These are phyloP conservation scores for Novymonas esmeraldas DNA, from an alignment of 208 protist genomes.

Conservation along the genomic window DNA sequence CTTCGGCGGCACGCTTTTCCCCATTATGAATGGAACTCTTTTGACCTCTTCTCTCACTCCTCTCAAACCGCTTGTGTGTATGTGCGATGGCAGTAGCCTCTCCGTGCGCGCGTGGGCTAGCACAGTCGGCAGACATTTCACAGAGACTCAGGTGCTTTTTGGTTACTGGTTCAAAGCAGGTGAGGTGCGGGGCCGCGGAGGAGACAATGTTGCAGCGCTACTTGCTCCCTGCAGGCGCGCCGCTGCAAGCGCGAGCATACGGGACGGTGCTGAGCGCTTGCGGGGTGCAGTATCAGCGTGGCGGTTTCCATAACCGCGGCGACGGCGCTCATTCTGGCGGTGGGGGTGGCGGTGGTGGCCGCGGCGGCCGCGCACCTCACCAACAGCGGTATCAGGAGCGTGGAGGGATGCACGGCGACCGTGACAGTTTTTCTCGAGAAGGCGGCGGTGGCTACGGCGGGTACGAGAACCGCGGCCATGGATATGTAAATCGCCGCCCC, in stretches of 20 bases:
- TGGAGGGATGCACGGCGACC: slow-evolving; percentile 1
- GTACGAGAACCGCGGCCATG: slow-evolving; percentile 11
- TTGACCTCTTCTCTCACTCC: too few species aligned
- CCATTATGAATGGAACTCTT: slow-evolving; percentile 3
- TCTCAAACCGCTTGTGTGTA: too few species aligned
- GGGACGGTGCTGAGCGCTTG: slow-evolving; percentile 7
- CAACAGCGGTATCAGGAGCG: slow-evolving; percentile 15
- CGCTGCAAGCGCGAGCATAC: slow-evolving; percentile 13
- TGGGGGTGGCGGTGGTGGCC: slow-evolving; percentile 1
- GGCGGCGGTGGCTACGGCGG: background rate
- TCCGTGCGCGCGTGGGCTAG: too few species aligned
- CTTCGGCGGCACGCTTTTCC: too few species aligned
- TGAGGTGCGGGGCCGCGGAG: background rate
- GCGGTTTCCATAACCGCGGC: slow-evolving; percentile 5
- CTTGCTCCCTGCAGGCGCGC: background rate
- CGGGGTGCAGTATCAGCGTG: slow-evolving; percentile 11
- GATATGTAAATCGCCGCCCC: slow-evolving; percentile 11
- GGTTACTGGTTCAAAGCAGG: background rate
- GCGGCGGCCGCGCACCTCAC: background rate
- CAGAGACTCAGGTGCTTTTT: too few species aligned
- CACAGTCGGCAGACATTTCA: too few species aligned
- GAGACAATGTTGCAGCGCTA: slow-evolving; percentile 6
- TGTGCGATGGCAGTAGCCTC: background rate
- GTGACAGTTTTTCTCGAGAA: background rate
- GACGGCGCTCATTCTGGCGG: background rate